A percentile compares a stretch with the other conserved stretches of the same genome.
Evolutionary conservation across 2,329 filamentous ascomycete genomes (phyloP).

Genomic region (Curvularia lunata): DNA sequence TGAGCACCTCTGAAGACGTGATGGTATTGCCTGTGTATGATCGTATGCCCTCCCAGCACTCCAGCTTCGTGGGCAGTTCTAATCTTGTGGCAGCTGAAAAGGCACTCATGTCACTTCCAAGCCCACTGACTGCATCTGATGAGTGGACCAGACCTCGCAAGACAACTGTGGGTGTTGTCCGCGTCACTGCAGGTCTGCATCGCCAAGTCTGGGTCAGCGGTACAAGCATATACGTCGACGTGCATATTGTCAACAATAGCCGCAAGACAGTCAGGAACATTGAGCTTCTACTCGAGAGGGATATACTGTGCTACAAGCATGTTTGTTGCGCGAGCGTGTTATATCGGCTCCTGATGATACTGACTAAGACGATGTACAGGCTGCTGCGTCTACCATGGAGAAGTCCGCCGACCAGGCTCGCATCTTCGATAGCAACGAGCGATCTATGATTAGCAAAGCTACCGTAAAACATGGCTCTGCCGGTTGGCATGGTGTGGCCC

Average conservation of each 20-base stretch:
- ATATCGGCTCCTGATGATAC: slow-evolving; percentile 10
- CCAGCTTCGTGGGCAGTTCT: slow-evolving; percentile 7
- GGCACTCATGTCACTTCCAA: slow-evolving; percentile 60
- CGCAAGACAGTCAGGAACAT: slow-evolving; percentile 58
- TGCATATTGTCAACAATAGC: slow-evolving; percentile 59
- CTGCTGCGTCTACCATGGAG: slow-evolving; percentile 57
- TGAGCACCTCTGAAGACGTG: slow-evolving; percentile 59
- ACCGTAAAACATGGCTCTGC: slow-evolving; percentile 52
- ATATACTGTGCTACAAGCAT: slow-evolving; percentile 60
- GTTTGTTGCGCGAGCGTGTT: slow-evolving; percentile 34
- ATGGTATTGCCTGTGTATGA: slow-evolving; percentile 62
- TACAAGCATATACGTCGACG: slow-evolving; percentile 61
- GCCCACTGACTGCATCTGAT: slow-evolving; percentile 58
- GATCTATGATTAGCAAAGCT: slow-evolving; percentile 54
- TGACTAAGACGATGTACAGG: slow-evolving; percentile 41
- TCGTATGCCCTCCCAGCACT: slow-evolving; percentile 43
- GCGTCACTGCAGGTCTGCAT: slow-evolving; percentile 60
- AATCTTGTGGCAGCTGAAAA: slow-evolving; percentile 54
- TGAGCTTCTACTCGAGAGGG: slow-evolving; percentile 59
- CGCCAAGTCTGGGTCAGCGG: slow-evolving; percentile 66
- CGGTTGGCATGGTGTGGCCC: slow-evolving; percentile 57
- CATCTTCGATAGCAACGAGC: slow-evolving; percentile 60
- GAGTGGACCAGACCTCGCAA: slow-evolving; percentile 53
- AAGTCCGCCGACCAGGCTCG: slow-evolving; percentile 59
- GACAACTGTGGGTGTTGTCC: slow-evolving; percentile 52